These are phyloP conservation scores for Rusavskia elegans DNA, from an alignment of 495 filamentous ascomycete genomes.

Conservation along the genomic window DNA sequence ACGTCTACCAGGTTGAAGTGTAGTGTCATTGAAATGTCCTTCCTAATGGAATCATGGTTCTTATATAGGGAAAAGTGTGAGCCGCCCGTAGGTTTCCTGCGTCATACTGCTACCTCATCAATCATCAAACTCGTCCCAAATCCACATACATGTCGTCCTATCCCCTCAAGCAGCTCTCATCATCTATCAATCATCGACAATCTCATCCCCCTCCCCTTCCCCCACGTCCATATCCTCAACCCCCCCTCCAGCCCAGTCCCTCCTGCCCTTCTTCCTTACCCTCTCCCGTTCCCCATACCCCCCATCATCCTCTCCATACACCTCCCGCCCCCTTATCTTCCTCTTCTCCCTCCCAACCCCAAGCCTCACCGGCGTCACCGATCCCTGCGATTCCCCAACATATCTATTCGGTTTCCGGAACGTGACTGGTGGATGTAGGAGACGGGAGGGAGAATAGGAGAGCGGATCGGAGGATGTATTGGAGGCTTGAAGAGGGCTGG, in stretches of 20 bases:
- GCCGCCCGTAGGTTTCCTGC: no score
- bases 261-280: neutral
- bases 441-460: neutral
- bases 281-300: neutral
- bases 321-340: neutral
- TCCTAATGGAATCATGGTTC: no score
- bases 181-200: neutral
- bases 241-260: neutral
- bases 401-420: slow-evolving; percentile 5
- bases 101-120: no score
- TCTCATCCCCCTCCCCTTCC: neutral
- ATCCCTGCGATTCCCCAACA: neutral
- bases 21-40: no score
- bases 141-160: no score
- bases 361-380: neutral
- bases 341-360: neutral
- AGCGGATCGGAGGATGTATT: slow-evolving; percentile 1
- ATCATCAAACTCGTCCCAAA: neutral
- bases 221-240: neutral
- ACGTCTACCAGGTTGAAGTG: no score
- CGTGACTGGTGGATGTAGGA: neutral
- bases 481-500: neutral
- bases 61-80: no score
- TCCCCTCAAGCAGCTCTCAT: no score
- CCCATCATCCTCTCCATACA: neutral